Base-by-base conservation (phyloP, 1,284 basidiomycete species). In the Neonothopanus nambi region DNA sequence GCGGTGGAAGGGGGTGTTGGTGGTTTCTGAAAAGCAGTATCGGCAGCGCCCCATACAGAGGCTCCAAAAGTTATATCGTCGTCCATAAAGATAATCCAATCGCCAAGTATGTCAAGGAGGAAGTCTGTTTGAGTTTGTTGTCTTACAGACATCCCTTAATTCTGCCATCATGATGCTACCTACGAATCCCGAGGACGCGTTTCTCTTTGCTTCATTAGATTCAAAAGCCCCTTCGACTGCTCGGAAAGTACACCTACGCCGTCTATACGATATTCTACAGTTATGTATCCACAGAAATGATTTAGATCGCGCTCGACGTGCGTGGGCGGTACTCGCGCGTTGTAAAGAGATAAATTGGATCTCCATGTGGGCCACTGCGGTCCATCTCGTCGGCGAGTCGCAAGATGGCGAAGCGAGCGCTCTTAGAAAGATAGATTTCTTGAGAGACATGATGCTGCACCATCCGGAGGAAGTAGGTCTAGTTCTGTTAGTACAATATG, bases 331-430 rank as follows among this genome's bases (percentile, higher is more conserved):
- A 53, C 79, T 95, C 36, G 79, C 83, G n/a, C 79, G 86, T 58
- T 95, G 93, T 67, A 87, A 87, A 61, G 93, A 95, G 71, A 74
- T 93, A 8, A 73, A 88, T 60, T 93, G 90, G 89, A 82, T 74
- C 64, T 67, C 77, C 12, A 76, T 89, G 65, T 95, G 93, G 93
- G 76, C 75, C 45, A 85, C 82, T 52, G 88, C 86, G 11, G 66
- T 93, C 24, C 70, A 78, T 49, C 67, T 92, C 30, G 70, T 89
- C 15, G 74, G 72, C 42, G 63, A 68, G 24, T 61, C 67, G 48
- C 60, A 65, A n/a, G 54, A 67, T 38, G 62, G 66, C 38, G 58
- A 62, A 38, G 65, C 71, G 24, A 57, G 59, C 30, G 65, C 64
- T 47, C 61, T 70, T 36, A 66, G 71, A n/a, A 74, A 73, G 55